Base-by-base conservation (phyloP, 257 asterid genomes). In the Solanum tarijense region DNA sequence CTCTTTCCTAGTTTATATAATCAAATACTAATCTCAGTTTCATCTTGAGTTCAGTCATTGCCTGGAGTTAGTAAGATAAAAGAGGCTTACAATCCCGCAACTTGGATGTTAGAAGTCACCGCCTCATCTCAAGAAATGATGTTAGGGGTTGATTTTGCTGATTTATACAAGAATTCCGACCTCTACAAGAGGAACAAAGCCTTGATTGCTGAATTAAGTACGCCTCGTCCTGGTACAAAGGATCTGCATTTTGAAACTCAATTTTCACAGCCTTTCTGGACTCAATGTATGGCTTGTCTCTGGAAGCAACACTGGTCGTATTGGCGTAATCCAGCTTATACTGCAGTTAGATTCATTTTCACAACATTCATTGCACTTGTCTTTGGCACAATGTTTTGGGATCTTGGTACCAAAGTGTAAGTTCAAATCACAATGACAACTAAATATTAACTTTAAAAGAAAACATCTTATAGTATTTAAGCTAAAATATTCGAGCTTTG, bases 291-390 rank as follows among this genome's bases (percentile, higher is more conserved):
- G 88, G 99, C 99, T 87, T 96, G 99, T 90, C 90, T 95, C 18
- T 95, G 98, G 98, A 96, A 96, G 90, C 98, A 94, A 88, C 93
- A 94, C 87, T 90, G 93, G 93, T 94, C 98, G 2, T 96, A 95
- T 88, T 95, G 98, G 99, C 94, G 98, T 25, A 95, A 96, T 78
- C 91, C 98, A 27, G 90, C 95, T 69, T 95, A 96, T 55, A 93
- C 97, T 1, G 98, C 98, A 1, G 94, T 94, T 4, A 92, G 98
- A 88, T 94, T 93, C 38, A 1, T 90, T 81, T 93, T 95, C 93
- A 95, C 99, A 78, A 78, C 90, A 13, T 55, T 88, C 92, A 92
- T 94, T 1, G 98, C 93, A 83, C 75, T 96, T 65, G 87, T 89
- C 31, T 95, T 96, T 48, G 98, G 98, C 71, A 89, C 98, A 60